Evolutionary conservation across 306 rosid genomes (phyloP).

Genomic region (Morella rubra): DNA sequence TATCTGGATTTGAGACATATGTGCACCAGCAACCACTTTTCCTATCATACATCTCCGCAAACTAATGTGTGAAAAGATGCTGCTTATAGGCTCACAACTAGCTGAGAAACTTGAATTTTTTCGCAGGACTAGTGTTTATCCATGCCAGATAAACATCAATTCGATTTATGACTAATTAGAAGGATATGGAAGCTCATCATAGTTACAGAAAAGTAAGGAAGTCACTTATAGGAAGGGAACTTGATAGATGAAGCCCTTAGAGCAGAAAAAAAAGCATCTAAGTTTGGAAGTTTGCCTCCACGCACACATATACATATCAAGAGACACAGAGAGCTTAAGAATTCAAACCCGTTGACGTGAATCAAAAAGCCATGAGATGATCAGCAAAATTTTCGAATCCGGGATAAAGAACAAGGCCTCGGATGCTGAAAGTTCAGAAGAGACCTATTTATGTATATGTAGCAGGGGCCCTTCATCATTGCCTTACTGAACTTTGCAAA

Average conservation of each 20-base stretch:
- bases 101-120: not conserved
- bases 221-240: not conserved
- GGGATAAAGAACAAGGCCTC: not conserved
- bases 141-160: conserved; percentile 1
- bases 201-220: not conserved
- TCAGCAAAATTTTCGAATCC: not conserved
- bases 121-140: not conserved
- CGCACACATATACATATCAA: not conserved
- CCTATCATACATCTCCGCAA: not conserved
- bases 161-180: not conserved
- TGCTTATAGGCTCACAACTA: not conserved
- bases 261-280: not conserved
- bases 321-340: not conserved
- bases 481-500: not conserved
- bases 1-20: not conserved
- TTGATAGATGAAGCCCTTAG: not conserved
- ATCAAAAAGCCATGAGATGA: not conserved
- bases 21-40: not conserved
- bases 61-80: conserved; percentile 6
- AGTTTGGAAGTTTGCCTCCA: not conserved
- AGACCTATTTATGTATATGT: not conserved
- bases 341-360: not conserved
- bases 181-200: not conserved
- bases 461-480: not conserved
- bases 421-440: not conserved